These are phyloP conservation scores for Candida maesae DNA, from an alignment of 805 yeast genomes.

Conservation along the genomic window DNA sequence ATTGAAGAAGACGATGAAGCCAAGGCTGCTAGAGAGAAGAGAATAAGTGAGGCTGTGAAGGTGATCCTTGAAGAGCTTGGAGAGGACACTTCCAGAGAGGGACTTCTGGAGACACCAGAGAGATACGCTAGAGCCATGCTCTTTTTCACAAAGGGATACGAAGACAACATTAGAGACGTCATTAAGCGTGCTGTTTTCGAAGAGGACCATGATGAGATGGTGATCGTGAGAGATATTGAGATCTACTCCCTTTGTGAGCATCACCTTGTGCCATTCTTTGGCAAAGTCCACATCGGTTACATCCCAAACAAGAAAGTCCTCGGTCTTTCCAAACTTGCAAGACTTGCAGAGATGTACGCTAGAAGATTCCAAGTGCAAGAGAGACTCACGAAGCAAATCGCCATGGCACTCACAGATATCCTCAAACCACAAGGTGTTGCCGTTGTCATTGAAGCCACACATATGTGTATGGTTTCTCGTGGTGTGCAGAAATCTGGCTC, in stretches of 20 bases:
- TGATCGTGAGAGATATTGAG: constrained; percentile 92
- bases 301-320: constrained; percentile 91
- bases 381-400: constrained; percentile 93
- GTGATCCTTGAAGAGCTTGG: constrained; percentile 71
- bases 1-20: constrained; percentile 68
- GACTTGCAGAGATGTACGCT: constrained; percentile 95
- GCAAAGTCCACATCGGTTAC: constrained; percentile 97
- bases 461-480: constrained; percentile 99
- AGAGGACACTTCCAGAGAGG: constrained; percentile 86
- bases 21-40: constrained; percentile 56
- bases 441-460: constrained; percentile 95
- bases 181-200: constrained; percentile 95
- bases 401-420: constrained; percentile 90
- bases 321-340: constrained; percentile 88
- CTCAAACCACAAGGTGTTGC: constrained; percentile 96
- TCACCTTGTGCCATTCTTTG: constrained; percentile 95
- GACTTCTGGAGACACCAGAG: constrained; percentile 90
- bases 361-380: constrained; percentile 98
- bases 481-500: constrained; percentile 97
- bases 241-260: constrained; percentile 94
- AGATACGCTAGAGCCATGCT: constrained; percentile 96
- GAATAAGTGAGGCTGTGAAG: constrained; percentile 84
- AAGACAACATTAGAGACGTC: constrained; percentile 82
- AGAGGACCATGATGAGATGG: constrained; percentile 99
- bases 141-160: constrained; percentile 93